Evolutionary conservation across 441 rosid species (phyloP).

Genomic region (Lagerstroemia fauriei): DNA sequence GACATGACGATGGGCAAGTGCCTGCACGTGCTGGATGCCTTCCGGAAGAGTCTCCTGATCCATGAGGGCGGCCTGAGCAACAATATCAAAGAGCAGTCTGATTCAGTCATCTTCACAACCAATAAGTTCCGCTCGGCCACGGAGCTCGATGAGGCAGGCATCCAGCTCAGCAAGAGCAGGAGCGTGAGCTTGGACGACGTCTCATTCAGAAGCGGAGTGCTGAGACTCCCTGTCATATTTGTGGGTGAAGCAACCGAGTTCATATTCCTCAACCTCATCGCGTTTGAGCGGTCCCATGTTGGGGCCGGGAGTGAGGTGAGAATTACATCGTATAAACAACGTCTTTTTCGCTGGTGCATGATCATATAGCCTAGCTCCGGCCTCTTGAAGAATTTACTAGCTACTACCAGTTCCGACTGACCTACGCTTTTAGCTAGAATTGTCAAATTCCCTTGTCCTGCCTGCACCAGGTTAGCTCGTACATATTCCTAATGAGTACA

Average conservation of each 20-base stretch:
- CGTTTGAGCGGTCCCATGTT: conserved; percentile 48
- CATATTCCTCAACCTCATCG: conserved; percentile 45
- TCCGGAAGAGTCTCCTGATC: conserved; percentile 34
- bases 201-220: conserved; percentile 36
- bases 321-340: not conserved
- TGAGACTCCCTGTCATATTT: conserved; percentile 38
- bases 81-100: not conserved
- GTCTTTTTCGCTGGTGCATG: too few species aligned
- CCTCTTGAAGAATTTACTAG: too few species aligned
- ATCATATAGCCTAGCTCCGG: too few species aligned
- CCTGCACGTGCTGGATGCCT: conserved; percentile 46
- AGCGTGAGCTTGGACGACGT: conserved; percentile 44
- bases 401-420: too few species aligned
- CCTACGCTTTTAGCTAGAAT: conserved; percentile 18
- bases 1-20: conserved; percentile 30
- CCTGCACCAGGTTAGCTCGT: conserved; percentile 36
- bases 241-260: conserved; percentile 48
- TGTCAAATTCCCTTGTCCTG: conserved; percentile 37
- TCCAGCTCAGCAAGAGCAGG: conserved; percentile 38
- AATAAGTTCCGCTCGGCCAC: conserved; percentile 43
- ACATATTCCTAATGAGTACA: conserved; percentile 44
- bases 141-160: conserved; percentile 45
- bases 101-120: not conserved
- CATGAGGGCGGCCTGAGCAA: conserved; percentile 9
- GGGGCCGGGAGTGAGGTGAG: conserved; percentile 46